Evolutionary conservation across 805 yeast species (phyloP).

Genomic region (Lipomyces kockii): DNA sequence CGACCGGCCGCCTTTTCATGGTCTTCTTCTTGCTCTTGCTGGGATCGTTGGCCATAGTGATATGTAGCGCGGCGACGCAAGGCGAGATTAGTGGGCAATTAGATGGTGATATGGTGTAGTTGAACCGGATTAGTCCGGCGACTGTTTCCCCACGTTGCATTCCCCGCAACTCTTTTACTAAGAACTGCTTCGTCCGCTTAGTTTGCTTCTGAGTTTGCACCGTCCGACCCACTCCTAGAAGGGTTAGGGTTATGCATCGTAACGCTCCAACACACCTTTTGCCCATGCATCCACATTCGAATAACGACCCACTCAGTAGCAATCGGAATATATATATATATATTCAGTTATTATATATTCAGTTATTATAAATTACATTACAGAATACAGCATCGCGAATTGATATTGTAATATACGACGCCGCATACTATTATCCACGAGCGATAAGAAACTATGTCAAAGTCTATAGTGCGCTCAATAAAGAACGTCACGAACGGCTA

Average conservation of each 20-base stretch:
- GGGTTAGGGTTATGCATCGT: too few relatives aligned
- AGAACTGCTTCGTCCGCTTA: too few relatives aligned
- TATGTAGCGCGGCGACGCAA: not conserved
- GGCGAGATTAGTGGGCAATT: not conserved
- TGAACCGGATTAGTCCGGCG: not conserved
- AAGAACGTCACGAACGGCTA: slow-evolving; percentile 92
- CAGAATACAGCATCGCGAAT: not conserved
- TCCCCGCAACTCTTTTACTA: not conserved
- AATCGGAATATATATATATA: not conserved
- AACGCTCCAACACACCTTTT: not conserved
- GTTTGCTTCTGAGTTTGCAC: not conserved
- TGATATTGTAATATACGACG: not conserved
- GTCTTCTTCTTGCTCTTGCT: not conserved
- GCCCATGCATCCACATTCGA: not conserved
- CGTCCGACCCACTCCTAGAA: not conserved
- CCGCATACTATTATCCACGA: not conserved
- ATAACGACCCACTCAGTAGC: not conserved
- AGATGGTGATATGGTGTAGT: too few relatives aligned
- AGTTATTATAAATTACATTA: too few relatives aligned
- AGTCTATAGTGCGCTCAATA: slow-evolving; percentile 32
- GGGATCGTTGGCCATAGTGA: not conserved
- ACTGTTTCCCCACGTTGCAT: not conserved
- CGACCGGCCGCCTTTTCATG: not conserved
- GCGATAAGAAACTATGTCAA: slow-evolving; percentile 10
- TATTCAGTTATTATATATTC: not conserved